Evolutionary conservation across 2,329 filamentous ascomycete genomes (phyloP).

Genomic region (Cladophialophora chaetospira): DNA sequence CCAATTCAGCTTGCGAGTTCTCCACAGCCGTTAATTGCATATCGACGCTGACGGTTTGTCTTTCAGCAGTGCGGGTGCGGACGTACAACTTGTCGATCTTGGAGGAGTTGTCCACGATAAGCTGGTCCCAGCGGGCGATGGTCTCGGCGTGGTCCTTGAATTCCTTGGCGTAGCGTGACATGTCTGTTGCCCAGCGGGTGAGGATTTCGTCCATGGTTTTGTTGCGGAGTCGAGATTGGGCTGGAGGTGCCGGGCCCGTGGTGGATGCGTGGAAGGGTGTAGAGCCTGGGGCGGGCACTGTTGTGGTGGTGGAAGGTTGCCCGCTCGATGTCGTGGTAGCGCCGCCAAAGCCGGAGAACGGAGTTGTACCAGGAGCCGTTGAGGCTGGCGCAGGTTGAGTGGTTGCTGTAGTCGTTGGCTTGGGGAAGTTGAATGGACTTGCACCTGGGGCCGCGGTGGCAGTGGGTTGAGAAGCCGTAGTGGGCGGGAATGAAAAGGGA

Average conservation of each 20-base stretch:
- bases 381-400: constrained; percentile 19
- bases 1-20: constrained; percentile 87
- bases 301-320: constrained; percentile 19
- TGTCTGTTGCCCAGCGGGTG: constrained; percentile 90
- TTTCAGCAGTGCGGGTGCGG: constrained; percentile 89
- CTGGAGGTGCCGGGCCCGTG: constrained; percentile 74
- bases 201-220: constrained; percentile 99
- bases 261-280: constrained; percentile 68
- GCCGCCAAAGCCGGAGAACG: constrained; percentile 14
- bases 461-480: constrained; percentile 36
- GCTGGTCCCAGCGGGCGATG: constrained; percentile 86
- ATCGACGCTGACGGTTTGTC: constrained; percentile 90
- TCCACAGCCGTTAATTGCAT: constrained; percentile 87
- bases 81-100: constrained; percentile 93
- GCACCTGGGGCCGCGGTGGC: constrained; percentile 35
- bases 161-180: constrained; percentile 94
- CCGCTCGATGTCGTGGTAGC: constrained; percentile 15
- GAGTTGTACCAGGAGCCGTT: constrained; percentile 12
- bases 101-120: constrained; percentile 88
- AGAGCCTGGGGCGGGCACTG: constrained; percentile 8
- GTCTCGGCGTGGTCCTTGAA: constrained; percentile 88
- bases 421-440: constrained; percentile 1
- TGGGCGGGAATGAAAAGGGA: constrained; percentile 35
- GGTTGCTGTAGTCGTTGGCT: constrained; percentile 24
- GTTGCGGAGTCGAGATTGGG: constrained; percentile 87